Evolutionary conservation across 2,329 filamentous ascomycete genomes (phyloP), one percentile per base, ranked within the genome.

Genomic region (Diplocarpon mali): DNA sequence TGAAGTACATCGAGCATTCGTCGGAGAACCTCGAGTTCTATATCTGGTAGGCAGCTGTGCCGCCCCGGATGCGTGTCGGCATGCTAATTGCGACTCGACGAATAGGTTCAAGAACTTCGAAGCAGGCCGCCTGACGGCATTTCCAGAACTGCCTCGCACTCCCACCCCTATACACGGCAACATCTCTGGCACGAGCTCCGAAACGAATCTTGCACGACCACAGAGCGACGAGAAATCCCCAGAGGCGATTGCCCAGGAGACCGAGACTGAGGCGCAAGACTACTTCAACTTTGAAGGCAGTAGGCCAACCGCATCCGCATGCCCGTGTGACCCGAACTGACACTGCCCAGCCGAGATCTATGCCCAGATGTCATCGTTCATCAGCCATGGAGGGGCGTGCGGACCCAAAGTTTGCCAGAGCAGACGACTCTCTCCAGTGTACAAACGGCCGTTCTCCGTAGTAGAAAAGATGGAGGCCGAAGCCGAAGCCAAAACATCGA

Each of bases 1-100:
- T 71, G 39, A 70, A 69, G 55, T 65, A 71, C 51, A 69, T 71
- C 38, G 69, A 71, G 54, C 67, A 63, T 56, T 70, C 68, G 1
- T 60, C 67, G 0, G 69, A 71, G 57, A 71, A 71, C 50, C 62
- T 71, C 8, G 69, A 71, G 55, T 71, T 71, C 47, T 71, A 68
- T 50, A 61, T 71, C 32, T 71, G 69, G 69, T 71, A 56, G 20
- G 62, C 51, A 32, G 5, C 6, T 20, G 14, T 12, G 13, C 15
- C 31, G 3, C 13, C 10, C 27, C 15, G 30, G 10, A 32, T 10
- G 10, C 3, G 16, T 15, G 12, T n/a, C n/a, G 7, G 16, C 5
- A 24, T 40, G 42, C 30, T 39, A 30, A 41, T 16, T n/a, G 14
- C 12, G 13, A 24, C 35, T 12, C 24, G 15, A 17, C 32, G 16